phyloP scores from a whole-genome alignment of 805 yeast species.

The Lipomyces chichibuensis region DNA sequence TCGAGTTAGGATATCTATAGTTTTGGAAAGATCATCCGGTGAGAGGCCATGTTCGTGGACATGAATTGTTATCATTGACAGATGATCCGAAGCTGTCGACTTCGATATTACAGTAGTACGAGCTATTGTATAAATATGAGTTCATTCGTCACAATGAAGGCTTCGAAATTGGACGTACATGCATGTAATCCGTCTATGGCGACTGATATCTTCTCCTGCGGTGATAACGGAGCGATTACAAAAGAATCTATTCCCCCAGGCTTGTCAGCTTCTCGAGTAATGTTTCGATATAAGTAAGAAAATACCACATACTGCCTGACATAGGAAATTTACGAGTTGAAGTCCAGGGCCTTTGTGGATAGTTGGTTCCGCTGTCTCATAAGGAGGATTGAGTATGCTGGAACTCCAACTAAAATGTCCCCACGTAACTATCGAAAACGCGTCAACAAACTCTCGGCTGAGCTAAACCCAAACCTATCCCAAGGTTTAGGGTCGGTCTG shows the following conservation, averaged over 20 bases:
- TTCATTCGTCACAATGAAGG: neutral
- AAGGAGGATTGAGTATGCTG: too few species aligned
- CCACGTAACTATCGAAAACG: too few species aligned
- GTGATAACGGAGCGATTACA: conserved; percentile 1
- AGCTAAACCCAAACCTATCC: too few species aligned
- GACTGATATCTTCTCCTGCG: conserved; percentile 21
- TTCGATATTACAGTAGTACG: conserved; percentile 11
- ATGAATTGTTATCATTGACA: conserved; percentile 19
- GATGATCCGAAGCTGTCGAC: conserved; percentile 23
- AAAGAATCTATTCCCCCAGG: neutral
- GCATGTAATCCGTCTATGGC: conserved; percentile 14
- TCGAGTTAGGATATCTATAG: conserved; percentile 13
- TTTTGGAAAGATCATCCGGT: conserved; percentile 7
- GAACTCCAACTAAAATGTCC: too few species aligned
- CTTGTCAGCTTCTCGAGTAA: neutral
- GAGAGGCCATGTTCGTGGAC: conserved; percentile 30
- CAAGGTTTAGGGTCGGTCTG: too few species aligned
- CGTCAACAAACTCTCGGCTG: too few species aligned
- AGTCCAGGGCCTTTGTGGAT: neutral
- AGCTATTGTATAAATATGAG: neutral
- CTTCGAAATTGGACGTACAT: neutral
- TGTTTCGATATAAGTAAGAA: neutral
- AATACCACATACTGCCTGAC: neutral
- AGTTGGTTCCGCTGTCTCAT: too few species aligned
- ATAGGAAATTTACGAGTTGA: neutral